Evolutionary conservation across 2,329 filamentous ascomycete genomes (phyloP).

Genomic region (Arthrobotrys iridis): DNA sequence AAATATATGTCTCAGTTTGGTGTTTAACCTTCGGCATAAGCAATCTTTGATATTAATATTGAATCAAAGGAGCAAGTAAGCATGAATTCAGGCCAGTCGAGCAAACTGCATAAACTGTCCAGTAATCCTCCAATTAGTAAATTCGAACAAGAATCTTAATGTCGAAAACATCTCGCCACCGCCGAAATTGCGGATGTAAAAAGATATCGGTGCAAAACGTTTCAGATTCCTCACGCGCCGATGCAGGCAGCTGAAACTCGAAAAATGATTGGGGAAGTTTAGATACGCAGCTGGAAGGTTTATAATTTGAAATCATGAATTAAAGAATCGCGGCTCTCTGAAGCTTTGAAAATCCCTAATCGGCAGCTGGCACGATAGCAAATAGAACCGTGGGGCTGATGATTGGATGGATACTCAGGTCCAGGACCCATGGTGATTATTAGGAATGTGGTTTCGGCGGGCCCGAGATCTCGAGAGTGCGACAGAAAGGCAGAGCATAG

Average conservation of each 20-base stretch:
- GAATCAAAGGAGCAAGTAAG: not conserved
- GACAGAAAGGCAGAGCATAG: not conserved
- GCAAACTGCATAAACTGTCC: not conserved
- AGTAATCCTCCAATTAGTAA: not conserved
- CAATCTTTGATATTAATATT: slow-evolving; percentile 9
- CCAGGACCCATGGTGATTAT: not conserved
- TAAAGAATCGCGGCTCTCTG: slow-evolving; percentile 2
- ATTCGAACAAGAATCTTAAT: not conserved
- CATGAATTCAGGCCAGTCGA: slow-evolving; percentile 13
- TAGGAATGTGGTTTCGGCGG: slow-evolving; percentile 31
- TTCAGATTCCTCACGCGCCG: not conserved
- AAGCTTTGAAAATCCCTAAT: not conserved
- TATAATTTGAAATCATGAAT: too few relatives aligned
- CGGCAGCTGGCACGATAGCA: slow-evolving; percentile 14
- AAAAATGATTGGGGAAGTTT: too few relatives aligned
- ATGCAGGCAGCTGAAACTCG: slow-evolving; percentile 1
- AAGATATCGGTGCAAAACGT: slow-evolving; percentile 9
- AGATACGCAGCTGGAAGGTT: too few relatives aligned
- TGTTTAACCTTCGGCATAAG: slow-evolving; percentile 15
- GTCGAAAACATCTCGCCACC: slow-evolving; percentile 10
- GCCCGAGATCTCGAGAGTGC: slow-evolving; percentile 44
- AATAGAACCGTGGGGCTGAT: not conserved
- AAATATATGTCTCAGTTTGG: not conserved
- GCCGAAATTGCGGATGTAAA: not conserved
- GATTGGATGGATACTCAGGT: slow-evolving; percentile 1